Evolutionary conservation across 371 early-diverging fungal genomes (phyloP), one percentile per base, ranked within the genome.

Genomic region (Mortierella sp.): DNA sequence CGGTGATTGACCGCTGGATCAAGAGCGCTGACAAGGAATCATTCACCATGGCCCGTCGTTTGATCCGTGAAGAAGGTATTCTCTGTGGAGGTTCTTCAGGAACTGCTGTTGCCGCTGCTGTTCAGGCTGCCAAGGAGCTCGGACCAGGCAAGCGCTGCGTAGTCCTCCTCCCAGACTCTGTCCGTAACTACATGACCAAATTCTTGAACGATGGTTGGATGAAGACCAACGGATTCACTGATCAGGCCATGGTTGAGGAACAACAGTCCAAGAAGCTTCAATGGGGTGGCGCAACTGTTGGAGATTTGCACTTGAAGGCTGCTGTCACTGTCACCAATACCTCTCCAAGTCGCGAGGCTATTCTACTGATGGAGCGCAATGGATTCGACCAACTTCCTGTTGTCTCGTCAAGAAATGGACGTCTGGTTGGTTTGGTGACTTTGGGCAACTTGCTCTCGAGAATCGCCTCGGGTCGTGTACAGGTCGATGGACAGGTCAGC

Each of bases 171-270:
- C 94, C 98, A 32, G 99, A 98, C 86, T 97, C 97, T 0, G 97
- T 98, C 60, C 92, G 98, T 72, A 99, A 99, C 88, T 99, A 99
- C 87, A 98, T 98, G 98, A 94, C 96, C 73, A 98, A 97, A 86
- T 97, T 96, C 86, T 90, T 92, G 84, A 95, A 93, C 83, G 99
- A 98, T 78, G 95, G 93, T 64, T 98, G 99, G 99, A 97, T 98
- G 97, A 87, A 90, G 75, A 78, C 86, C 64, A 89, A 91, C 77
- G 91, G 90, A 6, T 94, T 95, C 83, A 86, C 94, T 32, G 94
- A 92, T 64, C 87, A 90, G 39, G 84, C 86, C 62, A 80, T 90
- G 77, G 87, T 87, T 57, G 84, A 86, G 52, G 95, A 96, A 84
- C 93, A 93, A 69, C 87, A 85, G 60, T 85, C 87, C 62, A 83